Conservation (phyloP, 306 rosid genomes). For the Morella rubra region DNA sequence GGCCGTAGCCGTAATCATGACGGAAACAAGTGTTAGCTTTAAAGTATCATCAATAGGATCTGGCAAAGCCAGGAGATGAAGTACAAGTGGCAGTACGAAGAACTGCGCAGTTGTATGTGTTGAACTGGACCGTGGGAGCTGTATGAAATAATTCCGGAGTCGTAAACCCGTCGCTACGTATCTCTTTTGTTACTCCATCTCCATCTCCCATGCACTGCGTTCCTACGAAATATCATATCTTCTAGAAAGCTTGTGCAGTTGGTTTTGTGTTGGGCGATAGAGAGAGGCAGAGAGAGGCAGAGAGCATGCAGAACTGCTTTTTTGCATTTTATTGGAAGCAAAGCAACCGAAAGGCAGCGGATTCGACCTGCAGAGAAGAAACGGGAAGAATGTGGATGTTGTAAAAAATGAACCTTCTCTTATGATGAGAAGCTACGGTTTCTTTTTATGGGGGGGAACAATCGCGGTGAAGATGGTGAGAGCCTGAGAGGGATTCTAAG, state of each 20-base stretch:
- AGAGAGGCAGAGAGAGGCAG: not conserved
- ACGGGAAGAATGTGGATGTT: no score
- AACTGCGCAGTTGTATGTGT: not conserved
- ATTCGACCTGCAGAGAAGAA: not conserved
- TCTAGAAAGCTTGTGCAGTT: not conserved
- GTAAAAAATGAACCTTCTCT: no score
- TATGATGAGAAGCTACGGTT: no score
- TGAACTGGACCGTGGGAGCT: not conserved
- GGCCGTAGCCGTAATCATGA: not conserved
- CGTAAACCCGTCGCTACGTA: constrained; percentile 64
- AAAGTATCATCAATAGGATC: not conserved
- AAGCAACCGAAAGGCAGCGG: constrained; percentile 46
- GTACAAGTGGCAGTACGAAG: constrained; percentile 23
- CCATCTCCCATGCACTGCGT: constrained; percentile 22
- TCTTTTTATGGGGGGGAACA: no score
- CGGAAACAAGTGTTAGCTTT: not conserved
- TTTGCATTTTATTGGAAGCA: constrained; percentile 61
- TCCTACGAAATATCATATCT: not conserved
- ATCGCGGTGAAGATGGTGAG: no score
- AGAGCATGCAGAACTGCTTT: no score
- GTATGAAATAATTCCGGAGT: constrained; percentile 21
- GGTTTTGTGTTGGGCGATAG: not conserved
- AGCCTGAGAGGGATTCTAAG: no score
- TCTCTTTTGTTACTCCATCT: constrained; percentile 27
- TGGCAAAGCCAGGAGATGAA: not conserved